Evolutionary conservation across 768 basidiomycete species (phyloP).

Genomic region (Podaxis sp.): DNA sequence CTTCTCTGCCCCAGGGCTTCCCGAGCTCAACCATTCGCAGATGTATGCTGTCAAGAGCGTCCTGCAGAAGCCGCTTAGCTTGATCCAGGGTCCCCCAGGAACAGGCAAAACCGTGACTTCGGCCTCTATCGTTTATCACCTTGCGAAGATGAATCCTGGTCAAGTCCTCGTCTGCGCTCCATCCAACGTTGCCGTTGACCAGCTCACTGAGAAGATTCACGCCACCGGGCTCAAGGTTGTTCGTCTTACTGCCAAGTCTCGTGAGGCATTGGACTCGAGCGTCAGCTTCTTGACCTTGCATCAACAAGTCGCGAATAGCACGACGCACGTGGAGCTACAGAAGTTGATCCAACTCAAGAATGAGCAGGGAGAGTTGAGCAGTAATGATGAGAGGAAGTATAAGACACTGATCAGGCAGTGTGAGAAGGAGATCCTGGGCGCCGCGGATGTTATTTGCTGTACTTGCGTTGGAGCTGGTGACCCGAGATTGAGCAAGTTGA

Average conservation of each 20-base stretch:
- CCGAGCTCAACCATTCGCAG: constrained; percentile 98
- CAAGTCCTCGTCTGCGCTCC: constrained; percentile 99
- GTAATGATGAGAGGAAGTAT: constrained; percentile 96
- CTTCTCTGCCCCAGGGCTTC: constrained; percentile 95
- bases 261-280: constrained; percentile 96
- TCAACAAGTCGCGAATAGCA: constrained; percentile 95
- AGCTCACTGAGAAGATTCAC: constrained; percentile 98
- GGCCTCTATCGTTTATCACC: constrained; percentile 96
- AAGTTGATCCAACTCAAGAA: constrained; percentile 98
- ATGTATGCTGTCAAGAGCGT: constrained; percentile 99
- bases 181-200: constrained; percentile 98
- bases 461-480: constrained; percentile 99
- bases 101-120: constrained; percentile 99
- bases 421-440: constrained; percentile 94
- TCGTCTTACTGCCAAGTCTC: constrained; percentile 94
- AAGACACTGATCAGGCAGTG: constrained; percentile 92
- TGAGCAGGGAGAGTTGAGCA: constrained; percentile 95
- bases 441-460: constrained; percentile 97
- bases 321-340: constrained; percentile 93
- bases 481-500: constrained; percentile 92
- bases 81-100: constrained; percentile 98
- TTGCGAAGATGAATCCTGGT: constrained; percentile 99
- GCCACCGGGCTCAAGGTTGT: constrained; percentile 98
- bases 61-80: constrained; percentile 92
- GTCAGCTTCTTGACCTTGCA: constrained; percentile 93